phyloP scores from a whole-genome alignment of 306 rosid genomes.

The Hippophae tibetana region DNA sequence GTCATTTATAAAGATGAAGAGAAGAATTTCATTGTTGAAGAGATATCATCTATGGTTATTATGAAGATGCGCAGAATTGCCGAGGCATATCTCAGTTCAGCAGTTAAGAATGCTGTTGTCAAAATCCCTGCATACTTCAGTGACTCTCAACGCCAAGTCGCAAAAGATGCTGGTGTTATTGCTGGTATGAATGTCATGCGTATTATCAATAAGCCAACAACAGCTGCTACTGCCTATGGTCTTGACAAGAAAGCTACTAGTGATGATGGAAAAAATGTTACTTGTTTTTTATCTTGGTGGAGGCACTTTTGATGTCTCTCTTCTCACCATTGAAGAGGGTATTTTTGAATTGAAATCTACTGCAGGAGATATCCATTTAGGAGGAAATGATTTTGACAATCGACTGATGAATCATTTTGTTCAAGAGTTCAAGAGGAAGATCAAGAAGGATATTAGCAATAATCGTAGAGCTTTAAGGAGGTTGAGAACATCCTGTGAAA shows the following conservation, averaged over 20 bases:
- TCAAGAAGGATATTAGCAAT: constrained; percentile 27
- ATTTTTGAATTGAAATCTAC: constrained; percentile 32
- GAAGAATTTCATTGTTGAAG: constrained; percentile 27
- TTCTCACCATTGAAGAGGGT: constrained; percentile 27
- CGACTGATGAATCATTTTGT: constrained; percentile 27
- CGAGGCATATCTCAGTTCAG: constrained; percentile 24
- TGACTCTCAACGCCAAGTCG: constrained; percentile 28
- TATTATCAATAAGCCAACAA: constrained; percentile 32
- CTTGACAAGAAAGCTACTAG: constrained; percentile 21
- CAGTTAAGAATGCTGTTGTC: constrained; percentile 25
- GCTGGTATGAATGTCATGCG: constrained; percentile 29
- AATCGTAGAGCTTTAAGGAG: constrained; percentile 26
- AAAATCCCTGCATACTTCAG: constrained; percentile 36
- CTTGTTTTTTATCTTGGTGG: constrained; percentile 34
- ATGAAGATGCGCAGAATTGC: constrained; percentile 30
- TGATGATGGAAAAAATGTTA: constrained; percentile 21
- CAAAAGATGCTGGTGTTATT: constrained; percentile 33
- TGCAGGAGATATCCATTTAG: constrained; percentile 26
- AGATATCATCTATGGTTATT: constrained; percentile 32
- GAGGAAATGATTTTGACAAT: constrained; percentile 36
- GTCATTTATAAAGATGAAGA: constrained; percentile 28
- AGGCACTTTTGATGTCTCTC: constrained; percentile 33
- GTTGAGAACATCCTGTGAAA: constrained; percentile 29
- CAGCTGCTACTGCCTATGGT: constrained; percentile 35
- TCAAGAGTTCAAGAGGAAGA: constrained; percentile 29